phyloP scores from a whole-genome alignment of 2,329 filamentous ascomycete genomes.

The Diaporthe capsici region DNA sequence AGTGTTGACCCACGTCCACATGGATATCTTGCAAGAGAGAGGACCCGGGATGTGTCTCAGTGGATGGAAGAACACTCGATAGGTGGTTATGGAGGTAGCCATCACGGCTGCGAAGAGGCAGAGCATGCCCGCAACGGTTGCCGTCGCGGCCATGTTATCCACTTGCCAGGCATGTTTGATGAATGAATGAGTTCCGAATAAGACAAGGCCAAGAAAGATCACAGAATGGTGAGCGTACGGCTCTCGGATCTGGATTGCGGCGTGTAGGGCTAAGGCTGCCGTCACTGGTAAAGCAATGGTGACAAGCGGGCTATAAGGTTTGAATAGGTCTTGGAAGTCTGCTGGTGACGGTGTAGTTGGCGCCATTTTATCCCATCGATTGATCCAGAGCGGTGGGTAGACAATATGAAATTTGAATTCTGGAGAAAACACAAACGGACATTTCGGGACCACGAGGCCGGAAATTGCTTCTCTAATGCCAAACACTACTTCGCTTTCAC shows the following conservation, averaged over 20 bases:
- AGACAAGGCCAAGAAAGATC: slow-evolving; percentile 4
- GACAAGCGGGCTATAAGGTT: slow-evolving; percentile 13
- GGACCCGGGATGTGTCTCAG: slow-evolving; percentile 11
- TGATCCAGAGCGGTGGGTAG: neutral
- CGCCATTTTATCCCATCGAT: neutral
- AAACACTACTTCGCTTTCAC: neutral
- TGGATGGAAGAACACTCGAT: slow-evolving; percentile 18
- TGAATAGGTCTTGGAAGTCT: neutral
- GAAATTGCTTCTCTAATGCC: neutral
- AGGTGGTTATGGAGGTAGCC: neutral
- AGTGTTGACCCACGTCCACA: slow-evolving; percentile 5
- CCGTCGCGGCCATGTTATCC: neutral
- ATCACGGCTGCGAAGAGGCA: neutral
- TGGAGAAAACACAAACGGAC: neutral
- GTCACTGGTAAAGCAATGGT: slow-evolving; percentile 8
- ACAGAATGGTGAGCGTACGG: slow-evolving; percentile 14
- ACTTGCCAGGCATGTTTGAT: slow-evolving; percentile 18
- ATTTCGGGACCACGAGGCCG: neutral
- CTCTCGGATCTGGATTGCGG: slow-evolving; percentile 10
- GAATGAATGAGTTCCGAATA: slow-evolving; percentile 3
- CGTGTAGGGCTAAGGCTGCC: slow-evolving; percentile 12
- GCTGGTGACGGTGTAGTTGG: neutral
- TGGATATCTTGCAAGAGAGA: neutral
- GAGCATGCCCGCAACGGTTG: slow-evolving; percentile 1
- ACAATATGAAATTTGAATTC: neutral